phyloP scores from a whole-genome alignment of 192 early-diverging fungal species.

The Coemansia sp. region DNA sequence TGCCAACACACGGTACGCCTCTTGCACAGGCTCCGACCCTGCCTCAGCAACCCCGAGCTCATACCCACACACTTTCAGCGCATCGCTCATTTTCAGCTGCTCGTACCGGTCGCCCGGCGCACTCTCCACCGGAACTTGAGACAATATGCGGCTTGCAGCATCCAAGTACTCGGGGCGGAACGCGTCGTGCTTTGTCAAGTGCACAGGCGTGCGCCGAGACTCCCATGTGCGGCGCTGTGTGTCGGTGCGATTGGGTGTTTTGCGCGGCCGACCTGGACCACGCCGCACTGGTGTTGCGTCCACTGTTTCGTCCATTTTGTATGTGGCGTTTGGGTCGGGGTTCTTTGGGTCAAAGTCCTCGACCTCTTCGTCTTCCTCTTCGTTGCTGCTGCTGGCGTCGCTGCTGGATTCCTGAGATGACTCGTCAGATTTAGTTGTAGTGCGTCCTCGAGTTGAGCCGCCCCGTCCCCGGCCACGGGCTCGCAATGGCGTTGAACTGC shows the following conservation, averaged over 20 bases:
- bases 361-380: neutral
- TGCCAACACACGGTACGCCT: slow-evolving; percentile 37
- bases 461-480: neutral
- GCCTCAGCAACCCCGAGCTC: slow-evolving; percentile 25
- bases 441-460: neutral
- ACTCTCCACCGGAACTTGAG: slow-evolving; percentile 19
- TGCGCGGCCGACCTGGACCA: slow-evolving; percentile 35
- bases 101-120: slow-evolving; percentile 37
- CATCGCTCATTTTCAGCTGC: slow-evolving; percentile 50
- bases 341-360: neutral
- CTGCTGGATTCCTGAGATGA: slow-evolving; percentile 6
- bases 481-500: neutral
- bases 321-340: neutral
- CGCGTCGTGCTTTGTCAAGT: slow-evolving; percentile 45
- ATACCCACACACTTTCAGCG: slow-evolving; percentile 50
- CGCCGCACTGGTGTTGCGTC: slow-evolving; percentile 11
- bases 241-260: slow-evolving; percentile 5
- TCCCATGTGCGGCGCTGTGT: slow-evolving; percentile 12
- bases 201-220: slow-evolving; percentile 30
- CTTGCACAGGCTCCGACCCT: slow-evolving; percentile 15
- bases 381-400: slow-evolving; percentile 5
- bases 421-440: neutral
- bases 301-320: slow-evolving; percentile 6
- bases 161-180: slow-evolving; percentile 26
- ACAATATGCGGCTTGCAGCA: slow-evolving; percentile 3